A percentile compares a stretch with the other conserved stretches of the same genome.
Conservation (phyloP, 148 eudicot genomes). For the Cornus suecica region DNA sequence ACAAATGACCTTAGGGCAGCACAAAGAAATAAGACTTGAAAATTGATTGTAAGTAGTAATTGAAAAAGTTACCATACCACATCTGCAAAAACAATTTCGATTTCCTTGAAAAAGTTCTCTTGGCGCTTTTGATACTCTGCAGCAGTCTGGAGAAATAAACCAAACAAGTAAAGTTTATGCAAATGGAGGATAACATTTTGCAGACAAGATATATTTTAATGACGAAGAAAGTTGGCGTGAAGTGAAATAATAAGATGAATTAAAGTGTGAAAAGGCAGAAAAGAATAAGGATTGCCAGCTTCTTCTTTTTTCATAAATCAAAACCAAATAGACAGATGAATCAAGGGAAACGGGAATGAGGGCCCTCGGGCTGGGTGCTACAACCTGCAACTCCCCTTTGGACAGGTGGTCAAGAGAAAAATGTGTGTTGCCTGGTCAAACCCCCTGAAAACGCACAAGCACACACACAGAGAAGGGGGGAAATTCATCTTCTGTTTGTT, state of each 20-base stretch:
- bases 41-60: not conserved
- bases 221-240: not conserved
- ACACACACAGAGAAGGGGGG: no score
- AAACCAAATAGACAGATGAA: not conserved
- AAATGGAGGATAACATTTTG: not conserved
- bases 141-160: constrained; percentile 49
- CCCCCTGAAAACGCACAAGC: no score
- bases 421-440: no score
- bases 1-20: not conserved
- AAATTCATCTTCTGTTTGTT: not conserved
- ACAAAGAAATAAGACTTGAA: not conserved
- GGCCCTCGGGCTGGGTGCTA: no score
- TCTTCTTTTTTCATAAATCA: not conserved
- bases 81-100: constrained; percentile 79
- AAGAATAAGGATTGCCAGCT: not conserved
- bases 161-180: constrained; percentile 13
- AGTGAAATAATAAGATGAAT: not conserved
- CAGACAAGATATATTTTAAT: not conserved
- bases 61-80: constrained; percentile 54
- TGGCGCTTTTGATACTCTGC: constrained; percentile 72
- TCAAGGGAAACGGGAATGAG: not conserved
- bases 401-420: no score
- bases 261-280: not conserved
- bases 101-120: constrained; percentile 88
- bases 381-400: no score